Conservation (phyloP, 805 yeast species). For the Wickerhamiella siamensis region DNA sequence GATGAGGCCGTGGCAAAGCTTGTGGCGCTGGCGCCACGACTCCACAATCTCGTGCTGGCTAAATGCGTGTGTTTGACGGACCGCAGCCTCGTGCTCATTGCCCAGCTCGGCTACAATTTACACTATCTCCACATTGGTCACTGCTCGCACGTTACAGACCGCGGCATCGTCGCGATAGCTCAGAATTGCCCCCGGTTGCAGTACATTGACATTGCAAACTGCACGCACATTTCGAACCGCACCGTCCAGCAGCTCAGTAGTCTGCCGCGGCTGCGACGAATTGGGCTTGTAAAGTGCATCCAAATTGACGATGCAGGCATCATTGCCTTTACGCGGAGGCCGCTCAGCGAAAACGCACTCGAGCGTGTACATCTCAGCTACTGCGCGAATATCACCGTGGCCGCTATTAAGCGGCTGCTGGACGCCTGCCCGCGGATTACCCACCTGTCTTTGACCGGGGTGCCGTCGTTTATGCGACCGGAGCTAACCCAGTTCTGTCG, state of each 20-base stretch:
- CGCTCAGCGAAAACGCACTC: conserved; percentile 64
- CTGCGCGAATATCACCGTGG: conserved; percentile 65
- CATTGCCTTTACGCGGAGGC: conserved; percentile 40
- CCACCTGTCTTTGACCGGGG: conserved; percentile 85
- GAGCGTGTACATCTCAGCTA: conserved; percentile 90
- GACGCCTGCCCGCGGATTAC: conserved; percentile 75
- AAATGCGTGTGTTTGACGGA: conserved; percentile 84
- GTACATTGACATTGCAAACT: conserved; percentile 90
- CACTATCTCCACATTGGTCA: conserved; percentile 91
- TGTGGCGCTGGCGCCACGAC: conserved; percentile 63
- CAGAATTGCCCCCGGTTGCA: conserved; percentile 71
- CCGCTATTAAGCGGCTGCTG: conserved; percentile 61
- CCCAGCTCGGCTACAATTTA: conserved; percentile 60
- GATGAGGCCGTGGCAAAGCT: conserved; percentile 64
- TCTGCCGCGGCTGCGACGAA: conserved; percentile 69
- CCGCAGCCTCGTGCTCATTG: conserved; percentile 53
- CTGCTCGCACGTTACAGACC: conserved; percentile 79
- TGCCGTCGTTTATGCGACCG: conserved; percentile 69
- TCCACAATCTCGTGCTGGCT: conserved; percentile 76
- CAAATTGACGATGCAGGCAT: conserved; percentile 75
- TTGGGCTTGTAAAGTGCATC: conserved; percentile 84
- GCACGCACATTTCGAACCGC: conserved; percentile 73
- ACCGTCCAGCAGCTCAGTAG: conserved; percentile 63
- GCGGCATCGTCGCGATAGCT: conserved; percentile 63
- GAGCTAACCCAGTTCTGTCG: conserved; percentile 82